Conservation (phyloP, 495 filamentous ascomycete species). For the Paragyromitra xinjiangensis region DNA sequence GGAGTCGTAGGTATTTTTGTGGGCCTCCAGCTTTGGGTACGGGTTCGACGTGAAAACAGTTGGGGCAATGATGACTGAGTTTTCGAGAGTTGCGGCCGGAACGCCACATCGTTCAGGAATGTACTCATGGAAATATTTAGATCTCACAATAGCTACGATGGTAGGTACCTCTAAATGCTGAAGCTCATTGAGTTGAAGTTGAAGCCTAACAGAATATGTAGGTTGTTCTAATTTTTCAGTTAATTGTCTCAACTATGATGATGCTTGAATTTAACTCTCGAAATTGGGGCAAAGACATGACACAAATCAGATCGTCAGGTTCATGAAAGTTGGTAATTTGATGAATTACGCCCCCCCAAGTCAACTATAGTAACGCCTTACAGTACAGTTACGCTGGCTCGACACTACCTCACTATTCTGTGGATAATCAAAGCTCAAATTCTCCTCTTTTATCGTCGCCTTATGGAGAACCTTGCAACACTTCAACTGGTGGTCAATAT, state of each 20-base stretch:
- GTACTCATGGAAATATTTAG: background rate
- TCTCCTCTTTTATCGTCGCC: constrained; percentile 12
- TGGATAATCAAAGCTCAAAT: constrained; percentile 37
- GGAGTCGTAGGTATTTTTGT: constrained; percentile 25
- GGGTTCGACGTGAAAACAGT: constrained; percentile 10
- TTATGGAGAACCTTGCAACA: constrained; percentile 6
- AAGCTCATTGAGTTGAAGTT: background rate
- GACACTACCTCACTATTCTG: constrained; percentile 8
- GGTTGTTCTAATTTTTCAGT: constrained; percentile 13
- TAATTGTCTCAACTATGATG: constrained; percentile 18
- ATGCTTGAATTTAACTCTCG: constrained; percentile 19
- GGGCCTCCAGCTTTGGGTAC: constrained; percentile 25
- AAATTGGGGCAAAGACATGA: constrained; percentile 6
- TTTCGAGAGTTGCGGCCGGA: background rate
- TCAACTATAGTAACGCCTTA: background rate
- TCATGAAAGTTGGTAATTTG: constrained; percentile 21
- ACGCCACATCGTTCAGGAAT: background rate
- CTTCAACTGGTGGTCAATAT: constrained; percentile 3
- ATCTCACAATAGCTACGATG: constrained; percentile 28
- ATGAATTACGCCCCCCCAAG: no score
- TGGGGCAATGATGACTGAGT: constrained; percentile 37
- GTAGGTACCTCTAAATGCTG: background rate
- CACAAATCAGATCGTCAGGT: constrained; percentile 8
- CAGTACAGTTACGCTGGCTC: constrained; percentile 25
- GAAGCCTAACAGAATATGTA: constrained; percentile 1